These are phyloP conservation scores for Ophiocordyceps robertsii DNA, from an alignment of 2,329 filamentous ascomycete species.

Conservation along the genomic window DNA sequence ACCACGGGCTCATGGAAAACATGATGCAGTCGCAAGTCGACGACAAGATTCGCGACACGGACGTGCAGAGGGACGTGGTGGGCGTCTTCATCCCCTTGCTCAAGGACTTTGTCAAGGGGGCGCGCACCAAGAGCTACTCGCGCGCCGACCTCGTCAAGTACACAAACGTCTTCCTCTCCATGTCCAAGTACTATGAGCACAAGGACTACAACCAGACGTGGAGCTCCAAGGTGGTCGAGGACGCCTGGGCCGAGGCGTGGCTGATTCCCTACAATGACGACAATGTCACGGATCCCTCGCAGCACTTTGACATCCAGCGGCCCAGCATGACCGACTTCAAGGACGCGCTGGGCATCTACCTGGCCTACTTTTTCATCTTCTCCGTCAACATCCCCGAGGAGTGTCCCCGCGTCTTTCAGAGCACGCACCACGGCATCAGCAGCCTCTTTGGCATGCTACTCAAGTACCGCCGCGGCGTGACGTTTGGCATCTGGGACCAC, in stretches of 20 bases:
- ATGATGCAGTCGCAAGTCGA: slow-evolving; percentile 37
- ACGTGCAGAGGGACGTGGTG: slow-evolving; percentile 30
- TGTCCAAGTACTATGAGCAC: slow-evolving; percentile 37
- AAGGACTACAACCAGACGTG: slow-evolving; percentile 36
- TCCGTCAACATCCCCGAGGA: slow-evolving; percentile 42
- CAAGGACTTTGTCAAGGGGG: slow-evolving; percentile 33
- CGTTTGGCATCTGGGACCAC: slow-evolving; percentile 51
- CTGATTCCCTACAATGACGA: slow-evolving; percentile 28
- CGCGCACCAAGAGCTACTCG: slow-evolving; percentile 28
- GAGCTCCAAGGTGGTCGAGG: slow-evolving; percentile 30
- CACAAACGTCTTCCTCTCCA: slow-evolving; percentile 32
- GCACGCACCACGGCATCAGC: slow-evolving; percentile 47
- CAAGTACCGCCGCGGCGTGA: slow-evolving; percentile 45
- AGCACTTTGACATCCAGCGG: slow-evolving; percentile 19
- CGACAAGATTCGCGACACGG: slow-evolving; percentile 26
- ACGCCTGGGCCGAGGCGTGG: slow-evolving; percentile 35
- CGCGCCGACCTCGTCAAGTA: slow-evolving; percentile 29
- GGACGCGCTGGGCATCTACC: slow-evolving; percentile 20
- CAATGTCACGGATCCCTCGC: slow-evolving; percentile 16
- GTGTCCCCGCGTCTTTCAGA: slow-evolving; percentile 47
- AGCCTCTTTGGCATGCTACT: slow-evolving; percentile 48
- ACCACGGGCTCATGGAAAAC: slow-evolving; percentile 40
- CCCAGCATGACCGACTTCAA: slow-evolving; percentile 21
- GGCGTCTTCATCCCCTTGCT: slow-evolving; percentile 40
- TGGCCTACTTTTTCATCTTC: slow-evolving; percentile 40